A percentile compares a stretch with the other conserved stretches of the same genome.
Evolutionary conservation across 1,284 basidiomycete genomes (phyloP).

Genomic region (Cystobasidium sp.): DNA sequence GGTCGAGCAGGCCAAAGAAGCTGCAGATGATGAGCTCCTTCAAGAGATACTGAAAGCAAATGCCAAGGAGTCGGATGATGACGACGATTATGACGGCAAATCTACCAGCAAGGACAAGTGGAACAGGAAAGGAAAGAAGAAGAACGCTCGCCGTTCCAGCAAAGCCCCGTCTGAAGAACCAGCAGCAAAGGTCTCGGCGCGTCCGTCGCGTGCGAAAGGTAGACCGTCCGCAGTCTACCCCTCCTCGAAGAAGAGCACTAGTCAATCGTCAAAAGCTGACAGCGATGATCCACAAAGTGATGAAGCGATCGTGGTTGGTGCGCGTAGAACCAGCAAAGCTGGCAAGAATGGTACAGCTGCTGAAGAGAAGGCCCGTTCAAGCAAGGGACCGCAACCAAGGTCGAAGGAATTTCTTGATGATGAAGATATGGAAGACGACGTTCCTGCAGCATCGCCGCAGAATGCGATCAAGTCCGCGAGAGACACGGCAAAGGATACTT

Average conservation of each 20-base stretch:
- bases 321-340: not conserved
- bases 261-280: not conserved
- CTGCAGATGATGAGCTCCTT: not conserved
- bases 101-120: conserved; percentile 3
- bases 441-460: not conserved
- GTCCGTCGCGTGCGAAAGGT: not conserved
- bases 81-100: conserved; percentile 38
- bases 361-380: not conserved
- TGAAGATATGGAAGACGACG: conserved; percentile 37
- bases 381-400: conserved; percentile 8
- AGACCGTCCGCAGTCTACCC: conserved; percentile 15
- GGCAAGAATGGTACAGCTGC: not conserved
- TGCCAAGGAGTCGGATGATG: conserved; percentile 37
- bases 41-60: not conserved
- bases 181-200: not conserved
- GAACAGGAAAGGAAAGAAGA: conserved; percentile 14
- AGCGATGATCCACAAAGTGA: conserved; percentile 2
- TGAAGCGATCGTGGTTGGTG: conserved; percentile 10
- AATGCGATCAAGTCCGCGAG: not conserved
- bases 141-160: conserved; percentile 2
- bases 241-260: not conserved
- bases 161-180: conserved; percentile 13
- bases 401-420: conserved; percentile 38
- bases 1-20: not conserved
- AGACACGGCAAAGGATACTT: not conserved